Evolutionary conservation across 2,329 filamentous ascomycete species (phyloP).

Genomic region (Graphium sp.): DNA sequence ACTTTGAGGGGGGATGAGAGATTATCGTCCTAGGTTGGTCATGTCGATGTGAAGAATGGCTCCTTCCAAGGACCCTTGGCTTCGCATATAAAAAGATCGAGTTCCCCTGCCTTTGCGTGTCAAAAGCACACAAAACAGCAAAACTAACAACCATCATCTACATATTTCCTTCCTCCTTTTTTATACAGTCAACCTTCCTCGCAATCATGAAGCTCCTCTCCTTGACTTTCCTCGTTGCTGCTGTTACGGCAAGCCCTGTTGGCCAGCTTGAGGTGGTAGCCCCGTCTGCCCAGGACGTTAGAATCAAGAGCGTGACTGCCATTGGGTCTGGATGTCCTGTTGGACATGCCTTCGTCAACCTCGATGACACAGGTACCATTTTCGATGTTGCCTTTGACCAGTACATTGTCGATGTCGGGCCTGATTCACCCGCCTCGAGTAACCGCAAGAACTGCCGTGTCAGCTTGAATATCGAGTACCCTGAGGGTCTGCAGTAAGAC

Average conservation of each 20-base stretch:
- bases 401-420: slow-evolving; percentile 8
- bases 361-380: slow-evolving; percentile 10
- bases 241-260: too few relatives aligned
- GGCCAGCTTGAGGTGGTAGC: slow-evolving; percentile 1
- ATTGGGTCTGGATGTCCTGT: slow-evolving; percentile 10
- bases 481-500: slow-evolving; percentile 10
- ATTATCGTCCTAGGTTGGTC: too few relatives aligned
- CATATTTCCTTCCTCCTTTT: neutral
- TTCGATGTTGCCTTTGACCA: slow-evolving; percentile 10
- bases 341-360: slow-evolving; percentile 10
- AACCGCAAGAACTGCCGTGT: slow-evolving; percentile 12
- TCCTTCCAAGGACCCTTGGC: too few relatives aligned
- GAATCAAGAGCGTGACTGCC: slow-evolving; percentile 10
- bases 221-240: slow-evolving; percentile 2
- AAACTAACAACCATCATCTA: neutral
- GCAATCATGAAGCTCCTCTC: slow-evolving; percentile 4
- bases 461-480: slow-evolving; percentile 11
- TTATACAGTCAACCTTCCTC: neutral
- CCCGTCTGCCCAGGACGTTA: slow-evolving; percentile 6
- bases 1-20: too few relatives aligned
- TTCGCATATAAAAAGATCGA: too few relatives aligned
- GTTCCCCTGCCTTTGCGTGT: too few relatives aligned
- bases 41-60: too few relatives aligned
- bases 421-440: slow-evolving; percentile 7
- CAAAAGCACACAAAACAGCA: too few relatives aligned